These are phyloP conservation scores for Herpetospermum pedunculosum DNA, from an alignment of 306 rosid species.

Conservation along the genomic window DNA sequence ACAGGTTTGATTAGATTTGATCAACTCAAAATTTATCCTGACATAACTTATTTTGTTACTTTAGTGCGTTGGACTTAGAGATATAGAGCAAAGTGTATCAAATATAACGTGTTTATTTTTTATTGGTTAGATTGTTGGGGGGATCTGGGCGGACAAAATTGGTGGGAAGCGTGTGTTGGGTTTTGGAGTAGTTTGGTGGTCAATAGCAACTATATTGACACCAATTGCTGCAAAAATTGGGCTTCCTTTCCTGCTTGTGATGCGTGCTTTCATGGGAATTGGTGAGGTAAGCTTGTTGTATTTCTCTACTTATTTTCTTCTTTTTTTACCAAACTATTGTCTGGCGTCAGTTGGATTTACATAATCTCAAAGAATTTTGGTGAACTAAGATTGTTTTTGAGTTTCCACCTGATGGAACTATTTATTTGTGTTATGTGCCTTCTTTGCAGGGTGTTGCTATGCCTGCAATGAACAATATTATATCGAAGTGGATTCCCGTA, in stretches of 20 bases:
- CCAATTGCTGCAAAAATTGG: constrained; percentile 86
- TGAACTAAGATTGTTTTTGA: not conserved
- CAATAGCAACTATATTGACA: constrained; percentile 75
- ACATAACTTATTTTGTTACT: not conserved
- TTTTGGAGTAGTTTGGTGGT: constrained; percentile 97
- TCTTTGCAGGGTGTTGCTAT: constrained; percentile 92
- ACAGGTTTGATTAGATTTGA: constrained; percentile 44
- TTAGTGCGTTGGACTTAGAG: not conserved
- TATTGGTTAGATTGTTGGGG: constrained; percentile 62
- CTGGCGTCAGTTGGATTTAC: not conserved
- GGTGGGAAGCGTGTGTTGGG: constrained; percentile 91
- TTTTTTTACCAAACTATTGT: not conserved
- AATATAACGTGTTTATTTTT: constrained; percentile 13
- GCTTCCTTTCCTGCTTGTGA: constrained; percentile 70
- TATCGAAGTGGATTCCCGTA: constrained; percentile 93
- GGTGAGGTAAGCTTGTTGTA: constrained; percentile 70
- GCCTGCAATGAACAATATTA: constrained; percentile 97
- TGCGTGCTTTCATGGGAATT: constrained; percentile 94
- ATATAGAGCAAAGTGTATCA: not conserved
- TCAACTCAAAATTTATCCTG: not conserved
- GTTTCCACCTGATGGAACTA: not conserved
- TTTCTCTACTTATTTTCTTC: not conserved
- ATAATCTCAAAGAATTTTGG: not conserved
- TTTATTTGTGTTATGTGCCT: not conserved
- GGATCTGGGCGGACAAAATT: constrained; percentile 97